Evolutionary conservation across 108 stramenopile genomes (phyloP).

Genomic region (Nitzschia palea): DNA sequence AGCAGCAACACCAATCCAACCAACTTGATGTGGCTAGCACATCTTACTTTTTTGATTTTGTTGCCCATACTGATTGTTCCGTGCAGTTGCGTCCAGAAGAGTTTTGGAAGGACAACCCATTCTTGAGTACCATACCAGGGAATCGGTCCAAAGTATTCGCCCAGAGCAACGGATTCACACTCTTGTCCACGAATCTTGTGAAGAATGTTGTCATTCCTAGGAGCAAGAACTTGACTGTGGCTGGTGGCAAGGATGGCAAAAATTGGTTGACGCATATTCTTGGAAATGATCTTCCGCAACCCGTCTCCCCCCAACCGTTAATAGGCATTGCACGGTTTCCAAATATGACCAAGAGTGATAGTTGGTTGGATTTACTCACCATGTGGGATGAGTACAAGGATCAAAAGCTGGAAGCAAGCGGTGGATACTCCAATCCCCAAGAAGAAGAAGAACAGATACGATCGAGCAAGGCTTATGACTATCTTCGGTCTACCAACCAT

Average conservation of each 20-base stretch:
- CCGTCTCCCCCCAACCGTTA: background rate
- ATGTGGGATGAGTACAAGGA: conserved; percentile 6
- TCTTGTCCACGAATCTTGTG: background rate
- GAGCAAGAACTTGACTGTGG: background rate
- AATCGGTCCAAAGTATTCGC: background rate
- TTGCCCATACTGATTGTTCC: background rate
- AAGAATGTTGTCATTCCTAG: background rate
- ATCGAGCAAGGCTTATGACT: background rate
- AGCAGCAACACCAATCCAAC: background rate
- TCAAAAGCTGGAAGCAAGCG: background rate
- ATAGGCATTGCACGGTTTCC: background rate
- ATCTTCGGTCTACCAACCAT: background rate
- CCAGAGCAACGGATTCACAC: background rate
- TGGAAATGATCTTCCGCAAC: background rate
- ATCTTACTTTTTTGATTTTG: background rate
- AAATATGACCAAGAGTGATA: background rate
- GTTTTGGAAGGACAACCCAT: background rate
- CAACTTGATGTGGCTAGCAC: background rate
- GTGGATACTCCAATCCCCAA: background rate
- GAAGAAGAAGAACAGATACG: background rate
- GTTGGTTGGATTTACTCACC: background rate
- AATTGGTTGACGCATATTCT: background rate
- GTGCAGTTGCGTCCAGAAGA: background rate
- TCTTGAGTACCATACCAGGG: background rate
- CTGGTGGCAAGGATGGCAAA: background rate